Evolutionary conservation across 495 filamentous ascomycete species (phyloP), one percentile per base, ranked within the genome.

Genomic region (Viridothelium virens): DNA sequence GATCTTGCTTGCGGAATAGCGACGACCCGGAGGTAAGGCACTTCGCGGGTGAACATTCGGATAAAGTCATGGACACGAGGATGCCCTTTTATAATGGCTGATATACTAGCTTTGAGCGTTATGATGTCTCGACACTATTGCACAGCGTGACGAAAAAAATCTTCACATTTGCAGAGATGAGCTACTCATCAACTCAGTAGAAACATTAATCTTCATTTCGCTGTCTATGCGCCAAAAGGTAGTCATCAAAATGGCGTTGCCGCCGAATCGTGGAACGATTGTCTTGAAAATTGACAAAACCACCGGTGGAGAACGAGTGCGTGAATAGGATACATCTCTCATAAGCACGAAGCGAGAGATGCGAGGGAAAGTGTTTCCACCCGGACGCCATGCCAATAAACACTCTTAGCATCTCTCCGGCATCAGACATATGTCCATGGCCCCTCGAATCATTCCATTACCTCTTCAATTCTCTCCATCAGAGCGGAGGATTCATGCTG

Each of bases 401-500:
- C 4, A 36, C n/a, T n/a, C n/a, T n/a, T 2, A n/a, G 18, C 25
- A 2, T 9, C 18, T 59, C 36, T 5, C 53, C 5, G 5, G 36
- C 4, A 59, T 59, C 53, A 59, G 6, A 59, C n/a, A n/a, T n/a
- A n/a, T n/a, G n/a, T n/a, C n/a, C n/a, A n/a, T n/a, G n/a, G n/a
- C n/a, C n/a, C n/a, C n/a, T 36, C 18, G 4, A 33, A 2, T 59
- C 6, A 5, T 9, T 59, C 33, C 18, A 4, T 4, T 36, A 9
- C 6, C 36, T 18, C 53, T 59, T 7, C n/a, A 14, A 33, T 36
- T 6, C 5, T n/a, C 18, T 6, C 18, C 53, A 6, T 33, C 9
- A 36, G 31, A 33, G 53, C n/a, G 14, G 6, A 7, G 18, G 36
- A 36, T 62, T 67, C 77, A 93, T 64, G 90, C 90, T 16, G 90